Conservation (phyloP, 495 filamentous ascomycete genomes). For the Daldinia vernicosa region DNA sequence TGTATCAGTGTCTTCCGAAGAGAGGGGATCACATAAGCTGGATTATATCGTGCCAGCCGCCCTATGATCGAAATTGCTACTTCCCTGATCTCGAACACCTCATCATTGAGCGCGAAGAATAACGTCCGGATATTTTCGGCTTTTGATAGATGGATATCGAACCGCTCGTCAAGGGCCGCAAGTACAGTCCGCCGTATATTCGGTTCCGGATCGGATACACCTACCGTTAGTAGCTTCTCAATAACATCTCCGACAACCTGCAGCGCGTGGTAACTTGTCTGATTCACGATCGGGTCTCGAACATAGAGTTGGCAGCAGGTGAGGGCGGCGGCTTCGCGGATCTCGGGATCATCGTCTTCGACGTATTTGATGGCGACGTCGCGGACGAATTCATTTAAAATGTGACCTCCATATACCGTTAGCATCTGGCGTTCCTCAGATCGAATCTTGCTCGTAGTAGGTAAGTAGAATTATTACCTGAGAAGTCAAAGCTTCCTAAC, state of each 20-base stretch:
- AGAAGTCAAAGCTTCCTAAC: slow-evolving; percentile 95
- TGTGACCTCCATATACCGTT: slow-evolving; percentile 67
- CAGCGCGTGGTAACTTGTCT: slow-evolving; percentile 94
- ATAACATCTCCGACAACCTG: slow-evolving; percentile 98
- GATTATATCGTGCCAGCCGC: slow-evolving; percentile 88
- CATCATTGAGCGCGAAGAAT: slow-evolving; percentile 97
- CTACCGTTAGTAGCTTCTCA: slow-evolving; percentile 92
- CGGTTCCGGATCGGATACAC: slow-evolving; percentile 88
- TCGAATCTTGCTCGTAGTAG: not conserved
- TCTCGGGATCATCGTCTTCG: slow-evolving; percentile 91
- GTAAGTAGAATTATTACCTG: slow-evolving; percentile 55
- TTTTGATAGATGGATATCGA: slow-evolving; percentile 92
- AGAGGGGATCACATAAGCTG: slow-evolving; percentile 95
- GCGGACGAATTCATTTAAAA: slow-evolving; percentile 96
- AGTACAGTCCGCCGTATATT: slow-evolving; percentile 90
- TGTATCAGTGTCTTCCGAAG: slow-evolving; percentile 94
- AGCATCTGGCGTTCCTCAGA: slow-evolving; percentile 15
- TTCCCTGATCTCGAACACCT: slow-evolving; percentile 88
- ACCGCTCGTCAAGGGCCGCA: slow-evolving; percentile 86
- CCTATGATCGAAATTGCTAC: slow-evolving; percentile 96
- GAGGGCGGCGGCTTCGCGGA: slow-evolving; percentile 91
- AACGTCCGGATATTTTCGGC: slow-evolving; percentile 95
- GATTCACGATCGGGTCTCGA: slow-evolving; percentile 94
- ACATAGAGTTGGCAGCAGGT: slow-evolving; percentile 98
- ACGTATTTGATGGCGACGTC: slow-evolving; percentile 98